Percentiles rank a stretch among this genome's conserved stretches.
These are phyloP conservation scores for Linaria vulgaris DNA, from an alignment of 257 asterid species.

Conservation along the genomic window DNA sequence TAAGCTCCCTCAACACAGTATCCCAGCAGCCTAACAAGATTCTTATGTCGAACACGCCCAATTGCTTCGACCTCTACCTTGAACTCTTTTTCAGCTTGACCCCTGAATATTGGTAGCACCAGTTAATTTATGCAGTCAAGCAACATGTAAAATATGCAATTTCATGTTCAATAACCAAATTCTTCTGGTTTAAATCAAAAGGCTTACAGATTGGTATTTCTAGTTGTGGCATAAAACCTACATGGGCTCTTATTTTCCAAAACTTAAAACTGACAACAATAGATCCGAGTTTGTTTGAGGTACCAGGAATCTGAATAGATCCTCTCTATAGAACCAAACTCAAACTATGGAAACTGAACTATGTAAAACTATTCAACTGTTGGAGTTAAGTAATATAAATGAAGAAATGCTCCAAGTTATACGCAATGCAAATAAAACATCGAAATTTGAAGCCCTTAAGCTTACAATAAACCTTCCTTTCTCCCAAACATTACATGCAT, in stretches of 20 bases:
- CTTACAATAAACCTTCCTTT: constrained; percentile 9
- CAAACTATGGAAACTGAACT: not conserved
- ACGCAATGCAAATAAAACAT: not conserved
- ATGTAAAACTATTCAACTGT: too few species aligned
- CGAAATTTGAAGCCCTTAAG: not conserved
- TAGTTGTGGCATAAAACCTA: too few species aligned
- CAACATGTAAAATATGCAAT: constrained; percentile 15
- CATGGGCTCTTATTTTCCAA: not conserved
- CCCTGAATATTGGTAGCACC: constrained; percentile 45
- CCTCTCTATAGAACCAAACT: not conserved
- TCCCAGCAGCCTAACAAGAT: constrained; percentile 87
- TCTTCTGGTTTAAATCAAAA: not conserved
- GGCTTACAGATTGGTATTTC: too few species aligned
- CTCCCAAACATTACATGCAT: too few species aligned
- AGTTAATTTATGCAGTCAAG: constrained; percentile 23
- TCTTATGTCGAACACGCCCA: constrained; percentile 96
- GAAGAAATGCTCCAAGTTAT: too few species aligned
- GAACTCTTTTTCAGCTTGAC: constrained; percentile 95
- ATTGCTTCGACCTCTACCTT: constrained; percentile 93
- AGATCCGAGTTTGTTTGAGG: too few species aligned
- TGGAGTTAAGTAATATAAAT: too few species aligned
- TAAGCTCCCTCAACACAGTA: constrained; percentile 98
- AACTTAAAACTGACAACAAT: not conserved
- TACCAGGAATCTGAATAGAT: too few species aligned
- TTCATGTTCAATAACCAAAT: not conserved